Base-by-base conservation (phyloP, 345 rosid genomes). In the Aegle marmelos region DNA sequence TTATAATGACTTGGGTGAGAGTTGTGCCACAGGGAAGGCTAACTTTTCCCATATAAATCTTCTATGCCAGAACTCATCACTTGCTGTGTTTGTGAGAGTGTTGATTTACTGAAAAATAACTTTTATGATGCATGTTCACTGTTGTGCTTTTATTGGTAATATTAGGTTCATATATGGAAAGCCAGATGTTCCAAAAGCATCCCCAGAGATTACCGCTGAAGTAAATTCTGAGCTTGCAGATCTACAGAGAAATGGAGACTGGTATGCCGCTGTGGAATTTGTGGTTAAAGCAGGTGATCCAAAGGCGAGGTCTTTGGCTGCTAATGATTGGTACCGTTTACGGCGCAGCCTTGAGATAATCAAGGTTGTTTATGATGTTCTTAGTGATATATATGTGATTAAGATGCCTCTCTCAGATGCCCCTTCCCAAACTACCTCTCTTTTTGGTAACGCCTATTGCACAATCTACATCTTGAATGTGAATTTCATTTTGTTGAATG, bases 311-410 rank as follows among this genome's bases (percentile, higher is more conserved):
- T 74, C 72, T 80, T 82, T 93, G 85, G 78, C 92, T 82, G 87
- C 89, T 86, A 93, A 95, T 87, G 88, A 95, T 82, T 92, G 99
- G 99, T 92, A 92, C 79, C 89, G 97, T 34, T 87, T 93, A 72
- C 87, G 91, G 57, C 92, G 99, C 74, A 93, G 98, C 87, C 97
- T 95, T 75, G 98, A 93, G 88, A 95, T 95, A 82, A 89, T 95
- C 84, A 92, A 92, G 95, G 98, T 95, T 76, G 83, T 57, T 80
- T 71, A 11, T 72, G 33, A 76, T 21, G 25, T 73, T 64, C 59
- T 48, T 33, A 50, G 24, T 53, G 30, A 56, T 70, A 67, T 6
- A 25, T 45, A 48, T 58, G 41, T 33, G 21, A 50, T 72, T 56
- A 28, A 9, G 56, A 24, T 74, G 4, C 37, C 28, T 34, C 21